Percentiles rank a stretch among this genome's conserved stretches.
These are phyloP conservation scores for Setomelanomma holmii DNA, from an alignment of 2,329 filamentous ascomycete genomes.

Conservation along the genomic window DNA sequence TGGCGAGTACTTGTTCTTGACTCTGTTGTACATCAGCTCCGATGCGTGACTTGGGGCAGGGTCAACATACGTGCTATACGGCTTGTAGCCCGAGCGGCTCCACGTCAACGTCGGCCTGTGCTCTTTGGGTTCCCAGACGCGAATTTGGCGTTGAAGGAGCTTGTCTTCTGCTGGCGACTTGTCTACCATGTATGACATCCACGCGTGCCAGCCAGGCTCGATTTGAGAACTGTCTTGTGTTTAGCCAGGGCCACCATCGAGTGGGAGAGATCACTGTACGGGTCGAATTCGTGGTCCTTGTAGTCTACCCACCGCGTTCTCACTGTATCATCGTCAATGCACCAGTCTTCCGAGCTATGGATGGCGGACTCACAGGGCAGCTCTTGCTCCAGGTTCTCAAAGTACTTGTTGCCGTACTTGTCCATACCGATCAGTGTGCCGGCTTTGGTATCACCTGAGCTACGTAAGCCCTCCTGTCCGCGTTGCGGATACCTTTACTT, in stretches of 20 bases:
- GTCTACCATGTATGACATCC: slow-evolving; percentile 94
- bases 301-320: slow-evolving; percentile 98
- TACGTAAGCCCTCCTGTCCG: slow-evolving; percentile 32
- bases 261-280: slow-evolving; percentile 58
- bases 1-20: slow-evolving; percentile 58
- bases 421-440: slow-evolving; percentile 85
- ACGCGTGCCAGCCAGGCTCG: slow-evolving; percentile 97
- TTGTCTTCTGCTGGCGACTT: slow-evolving; percentile 81
- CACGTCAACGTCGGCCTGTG: slow-evolving; percentile 78
- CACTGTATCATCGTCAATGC: slow-evolving; percentile 60
- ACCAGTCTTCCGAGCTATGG: not conserved
- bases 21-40: slow-evolving; percentile 36
- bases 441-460: slow-evolving; percentile 90
- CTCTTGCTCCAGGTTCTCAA: slow-evolving; percentile 89
- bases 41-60: not conserved
- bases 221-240: slow-evolving; percentile 70
- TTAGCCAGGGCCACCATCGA: slow-evolving; percentile 42
- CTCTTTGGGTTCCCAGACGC: slow-evolving; percentile 77
- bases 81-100: slow-evolving; percentile 82
- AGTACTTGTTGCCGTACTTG: slow-evolving; percentile 96
- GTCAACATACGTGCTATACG: slow-evolving; percentile 87
- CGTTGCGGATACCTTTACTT: not conserved
- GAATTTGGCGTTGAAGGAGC: slow-evolving; percentile 69
- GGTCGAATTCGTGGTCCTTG: slow-evolving; percentile 83
- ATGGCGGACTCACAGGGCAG: slow-evolving; percentile 72